A percentile compares a stretch with the other conserved stretches of the same genome.
These are phyloP conservation scores for Stemphylium vesicarium DNA, from an alignment of 2,329 filamentous ascomycete species.

Conservation along the genomic window DNA sequence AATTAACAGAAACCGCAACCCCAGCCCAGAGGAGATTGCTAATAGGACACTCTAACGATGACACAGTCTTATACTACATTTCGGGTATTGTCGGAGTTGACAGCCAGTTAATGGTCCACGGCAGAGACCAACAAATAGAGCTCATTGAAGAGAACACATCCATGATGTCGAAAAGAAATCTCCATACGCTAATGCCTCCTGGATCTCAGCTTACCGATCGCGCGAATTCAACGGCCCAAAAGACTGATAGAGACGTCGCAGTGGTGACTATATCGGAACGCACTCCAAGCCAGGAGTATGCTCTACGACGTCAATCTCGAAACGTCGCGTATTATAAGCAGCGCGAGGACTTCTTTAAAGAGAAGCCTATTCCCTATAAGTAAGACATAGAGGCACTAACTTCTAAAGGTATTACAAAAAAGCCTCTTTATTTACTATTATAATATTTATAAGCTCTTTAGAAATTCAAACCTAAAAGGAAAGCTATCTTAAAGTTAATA, in stretches of 20 bases:
- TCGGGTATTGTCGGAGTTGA: background rate
- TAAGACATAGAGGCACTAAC: too few relatives aligned
- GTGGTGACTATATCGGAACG: background rate
- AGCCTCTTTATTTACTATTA: background rate
- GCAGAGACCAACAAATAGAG: background rate
- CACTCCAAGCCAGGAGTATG: constrained; percentile 7
- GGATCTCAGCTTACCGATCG: constrained; percentile 1
- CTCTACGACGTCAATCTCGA: constrained; percentile 5
- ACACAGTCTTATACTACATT: constrained; percentile 1
- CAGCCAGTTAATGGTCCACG: constrained; percentile 1
- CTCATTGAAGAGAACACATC: constrained; percentile 4
- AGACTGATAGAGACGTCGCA: background rate
- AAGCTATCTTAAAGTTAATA: background rate
- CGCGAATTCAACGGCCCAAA: background rate
- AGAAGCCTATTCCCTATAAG: background rate
- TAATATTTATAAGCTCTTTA: constrained; percentile 4
- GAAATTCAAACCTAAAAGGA: constrained; percentile 2
- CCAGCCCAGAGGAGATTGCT: background rate
- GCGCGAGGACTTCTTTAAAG: constrained; percentile 4
- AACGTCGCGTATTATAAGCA: constrained; percentile 1
- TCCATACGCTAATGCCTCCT: constrained; percentile 3
- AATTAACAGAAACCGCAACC: background rate
- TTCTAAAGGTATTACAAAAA: background rate
- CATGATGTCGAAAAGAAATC: constrained; percentile 9
- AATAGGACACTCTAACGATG: background rate